Base-by-base conservation (phyloP, 2,329 filamentous ascomycete genomes). In the Pleurostoma richardsiae region DNA sequence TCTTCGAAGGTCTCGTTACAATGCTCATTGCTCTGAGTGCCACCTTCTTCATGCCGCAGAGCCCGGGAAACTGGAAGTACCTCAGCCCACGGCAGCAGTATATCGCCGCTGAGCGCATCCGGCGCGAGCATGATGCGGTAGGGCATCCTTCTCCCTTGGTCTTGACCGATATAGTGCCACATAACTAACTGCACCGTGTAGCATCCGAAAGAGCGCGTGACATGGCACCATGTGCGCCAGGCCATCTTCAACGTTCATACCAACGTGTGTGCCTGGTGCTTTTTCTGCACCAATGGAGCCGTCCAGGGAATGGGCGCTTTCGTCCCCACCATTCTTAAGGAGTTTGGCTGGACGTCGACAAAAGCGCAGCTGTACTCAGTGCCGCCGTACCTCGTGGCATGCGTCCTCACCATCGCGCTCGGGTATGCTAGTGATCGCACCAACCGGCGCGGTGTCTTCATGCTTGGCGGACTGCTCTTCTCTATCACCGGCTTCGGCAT, bases 271-370 rank as follows among this genome's bases (percentile, higher is more conserved):
- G 45, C 45, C 11, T 47, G 45, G 45, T 47, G 45, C 29, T 47
- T 47, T 31, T 47, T 47, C 45, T 47, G 45, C 29, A 47, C 45
- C 2, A 47, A 47, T 36, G 30, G 27, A 27, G 30, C 30, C 19
- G 45, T 47, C n/a, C 45, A 47, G 36, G 45, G 45, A 26, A 42
- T 47, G 33, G 45, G 45, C 27, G 45, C 45, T 3, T 51, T 51
- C 30, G 40, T 41, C 8, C 49, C 49, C 8, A 51, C 49, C 28
- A 51, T 51, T 28, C 40, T 51, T 10, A 49, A 48, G 30, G 45
- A 51, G 40, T 45, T 51, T 39, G 49, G 49, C 30, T 51, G 49
- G 47, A 47, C 40, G 10, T 49, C 49, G 11, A 49, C 44, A 8
- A 44, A 33, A n/a, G 49, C 49, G 1, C 49, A 51, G 47, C 47